Percentiles rank a stretch among this genome's conserved stretches.
phyloP scores from a whole-genome alignment of 305 asterid species.

The Solanum hybrid region DNA sequence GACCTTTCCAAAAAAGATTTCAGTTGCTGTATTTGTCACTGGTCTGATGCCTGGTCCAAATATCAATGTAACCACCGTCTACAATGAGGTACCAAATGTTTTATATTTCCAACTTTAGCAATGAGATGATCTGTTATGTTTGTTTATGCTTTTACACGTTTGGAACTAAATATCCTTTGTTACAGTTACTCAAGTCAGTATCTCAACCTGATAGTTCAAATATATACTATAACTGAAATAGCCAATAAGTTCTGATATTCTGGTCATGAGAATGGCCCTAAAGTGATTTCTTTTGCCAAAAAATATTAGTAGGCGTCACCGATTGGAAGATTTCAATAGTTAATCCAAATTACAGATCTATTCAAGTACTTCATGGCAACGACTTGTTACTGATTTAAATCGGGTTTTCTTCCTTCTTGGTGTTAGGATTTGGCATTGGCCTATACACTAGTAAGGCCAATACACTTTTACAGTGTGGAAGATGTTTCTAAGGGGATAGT shows the following conservation, averaged over 20 bases:
- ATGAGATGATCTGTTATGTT: not conserved
- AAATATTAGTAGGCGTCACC: not conserved
- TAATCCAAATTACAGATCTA: no score
- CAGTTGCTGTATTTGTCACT: constrained; percentile 10
- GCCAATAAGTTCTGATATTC: not conserved
- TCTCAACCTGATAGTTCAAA: not conserved
- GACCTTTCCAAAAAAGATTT: no score
- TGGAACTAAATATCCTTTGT: not conserved
- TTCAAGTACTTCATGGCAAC: not conserved
- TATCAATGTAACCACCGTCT: not conserved
- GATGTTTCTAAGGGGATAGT: constrained; percentile 24
- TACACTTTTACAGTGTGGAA: constrained; percentile 18
- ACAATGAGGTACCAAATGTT: not conserved
- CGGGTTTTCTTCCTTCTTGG: no score
- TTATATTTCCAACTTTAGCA: not conserved
- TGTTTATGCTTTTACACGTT: not conserved
- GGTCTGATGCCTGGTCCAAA: constrained; percentile 14
- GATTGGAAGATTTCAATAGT: not conserved
- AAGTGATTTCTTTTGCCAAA: not conserved
- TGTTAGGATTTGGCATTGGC: constrained; percentile 41
- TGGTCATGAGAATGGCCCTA: not conserved
- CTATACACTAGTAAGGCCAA: constrained; percentile 30
- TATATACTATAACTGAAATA: not conserved
- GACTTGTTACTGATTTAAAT: no score
- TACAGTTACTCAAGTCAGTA: not conserved